Base-by-base conservation (phyloP, 352 stramenopile genomes). In the Phytophthora pistaciae region DNA sequence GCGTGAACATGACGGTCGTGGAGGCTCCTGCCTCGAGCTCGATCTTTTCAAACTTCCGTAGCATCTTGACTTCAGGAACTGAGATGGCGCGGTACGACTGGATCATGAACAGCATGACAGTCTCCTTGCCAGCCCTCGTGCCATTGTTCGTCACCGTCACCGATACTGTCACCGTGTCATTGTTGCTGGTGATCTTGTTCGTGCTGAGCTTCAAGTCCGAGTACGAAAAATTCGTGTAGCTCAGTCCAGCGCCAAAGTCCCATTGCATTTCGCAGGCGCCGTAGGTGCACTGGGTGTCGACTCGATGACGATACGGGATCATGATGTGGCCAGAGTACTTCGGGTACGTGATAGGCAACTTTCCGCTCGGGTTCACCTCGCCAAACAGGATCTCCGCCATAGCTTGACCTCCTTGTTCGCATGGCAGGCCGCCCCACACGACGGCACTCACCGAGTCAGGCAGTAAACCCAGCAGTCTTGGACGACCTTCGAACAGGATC, bases 341-440 rank as follows among this genome's bases (percentile, higher is more conserved):
- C 7, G 84, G 89, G 67, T 94, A 97, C 18, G 88, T 96, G 60
- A 97, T 90, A 0, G 91, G 87, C 20, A 96, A 60, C 42, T 76
- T 73, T 5, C 88, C 91, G 29, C 87, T 96, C 20, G 91, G 91
- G 66, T 95, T 96, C 16, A 91, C 79, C 9, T 81, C 53, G 8
- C 92, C 91, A 46, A 84, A 91, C 10, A 97, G 40, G 42, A 97
- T 84, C 60, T 97, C 88, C 5, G 92, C 87, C 44, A 97, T 86
- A 5, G 90, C 91, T 66, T 93, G 85, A 1, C 92, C 92, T 29
- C 92, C 91, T n/a, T 84, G 64, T 44, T 94, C 87, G 13, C 92
- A 90, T 1, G 88, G 83, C 9, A 97, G 70, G 56, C 91, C 82
- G 5, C 74, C 88, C 52, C 92, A 69, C 13, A 97, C 67, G 13